These are phyloP conservation scores for Cyclospora cayetanensis DNA, from an alignment of 169 alveolate species.

Conservation along the genomic window DNA sequence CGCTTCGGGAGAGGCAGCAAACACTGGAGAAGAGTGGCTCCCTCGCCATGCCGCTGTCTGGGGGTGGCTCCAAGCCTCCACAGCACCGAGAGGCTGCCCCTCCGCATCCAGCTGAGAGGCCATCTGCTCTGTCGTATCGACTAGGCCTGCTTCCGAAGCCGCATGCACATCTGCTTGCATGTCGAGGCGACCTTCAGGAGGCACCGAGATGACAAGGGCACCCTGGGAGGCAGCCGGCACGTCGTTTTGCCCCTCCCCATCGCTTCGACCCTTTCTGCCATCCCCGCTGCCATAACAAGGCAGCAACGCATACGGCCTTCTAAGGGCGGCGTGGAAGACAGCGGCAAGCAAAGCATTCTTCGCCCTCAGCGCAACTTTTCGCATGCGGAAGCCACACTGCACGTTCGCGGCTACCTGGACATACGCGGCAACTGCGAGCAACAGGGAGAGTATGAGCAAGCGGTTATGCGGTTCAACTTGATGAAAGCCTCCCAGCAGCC, in stretches of 20 bases:
- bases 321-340: background rate
- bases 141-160: slow-evolving; percentile 6
- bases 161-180: background rate
- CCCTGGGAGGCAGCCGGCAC: too few species aligned
- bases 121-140: background rate
- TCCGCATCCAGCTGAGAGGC: background rate
- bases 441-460: slow-evolving; percentile 22
- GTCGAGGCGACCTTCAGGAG: too few species aligned
- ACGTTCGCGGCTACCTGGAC: slow-evolving; percentile 13
- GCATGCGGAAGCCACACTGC: slow-evolving; percentile 33
- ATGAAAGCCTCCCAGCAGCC: too few species aligned
- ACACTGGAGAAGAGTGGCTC: too few species aligned
- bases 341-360: slow-evolving; percentile 45
- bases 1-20: too few species aligned
- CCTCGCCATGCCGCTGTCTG: background rate
- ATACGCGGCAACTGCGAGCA: background rate
- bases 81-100: too few species aligned
- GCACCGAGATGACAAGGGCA: too few species aligned
- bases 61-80: background rate
- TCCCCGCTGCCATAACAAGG: background rate
- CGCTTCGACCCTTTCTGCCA: background rate
- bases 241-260: too few species aligned
- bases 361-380: slow-evolving; percentile 12
- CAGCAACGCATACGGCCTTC: slow-evolving; percentile 4
- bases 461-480: background rate